phyloP scores from a whole-genome alignment of 441 rosid species.

The Brassica balearica region DNA sequence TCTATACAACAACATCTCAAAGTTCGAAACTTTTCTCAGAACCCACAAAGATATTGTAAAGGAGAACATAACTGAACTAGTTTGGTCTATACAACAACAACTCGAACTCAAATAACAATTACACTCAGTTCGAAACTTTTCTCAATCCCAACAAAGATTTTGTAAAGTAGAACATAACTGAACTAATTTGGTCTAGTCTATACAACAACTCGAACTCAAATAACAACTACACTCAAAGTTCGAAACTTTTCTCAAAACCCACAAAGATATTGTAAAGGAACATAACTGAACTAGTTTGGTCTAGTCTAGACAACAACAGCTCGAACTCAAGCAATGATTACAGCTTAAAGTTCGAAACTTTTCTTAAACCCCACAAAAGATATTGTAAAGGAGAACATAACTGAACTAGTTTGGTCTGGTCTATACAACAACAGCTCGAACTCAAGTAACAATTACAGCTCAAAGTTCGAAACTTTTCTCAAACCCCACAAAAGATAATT shows the following conservation, averaged over 20 bases:
- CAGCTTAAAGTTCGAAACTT: neutral
- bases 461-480: neutral
- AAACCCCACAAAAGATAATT: neutral
- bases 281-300: conserved; percentile 1
- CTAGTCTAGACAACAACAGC: neutral
- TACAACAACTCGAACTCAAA: neutral
- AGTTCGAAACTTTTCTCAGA: neutral
- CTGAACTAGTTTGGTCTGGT: neutral
- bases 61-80: conserved; percentile 3
- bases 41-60: neutral
- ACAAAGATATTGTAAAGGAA: neutral
- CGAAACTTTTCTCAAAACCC: neutral
- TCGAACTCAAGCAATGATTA: neutral
- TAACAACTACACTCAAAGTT: neutral
- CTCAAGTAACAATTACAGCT: neutral
- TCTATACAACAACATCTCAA: neutral
- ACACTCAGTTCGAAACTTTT: neutral
- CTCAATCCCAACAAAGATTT: neutral
- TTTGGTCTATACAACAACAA: neutral
- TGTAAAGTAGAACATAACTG: conserved; percentile 10
- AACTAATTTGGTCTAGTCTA: neutral
- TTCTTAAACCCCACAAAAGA: neutral
- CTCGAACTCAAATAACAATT: neutral
- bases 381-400: conserved; percentile 3
- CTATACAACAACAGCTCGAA: neutral